These are phyloP conservation scores for Penicillium sclerotiorum DNA, from an alignment of 2,329 filamentous ascomycete genomes.

Conservation along the genomic window DNA sequence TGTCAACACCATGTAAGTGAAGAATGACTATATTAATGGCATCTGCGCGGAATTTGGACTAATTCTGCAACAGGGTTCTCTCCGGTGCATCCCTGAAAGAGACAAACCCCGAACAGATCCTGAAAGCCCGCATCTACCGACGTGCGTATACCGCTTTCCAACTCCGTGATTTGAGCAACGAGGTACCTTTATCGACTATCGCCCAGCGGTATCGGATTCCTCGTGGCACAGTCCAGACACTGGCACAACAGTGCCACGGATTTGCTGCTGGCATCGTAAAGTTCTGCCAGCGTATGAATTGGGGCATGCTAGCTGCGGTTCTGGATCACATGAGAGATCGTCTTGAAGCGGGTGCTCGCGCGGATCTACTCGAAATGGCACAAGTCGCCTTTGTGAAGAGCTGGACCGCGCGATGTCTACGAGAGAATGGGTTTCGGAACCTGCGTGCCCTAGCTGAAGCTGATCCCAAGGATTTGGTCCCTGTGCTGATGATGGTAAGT, in stretches of 20 bases:
- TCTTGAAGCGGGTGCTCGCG: slow-evolving; percentile 69
- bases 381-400: slow-evolving; percentile 77
- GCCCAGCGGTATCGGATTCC: slow-evolving; percentile 71
- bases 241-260: slow-evolving; percentile 74
- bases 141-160: slow-evolving; percentile 76
- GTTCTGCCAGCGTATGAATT: slow-evolving; percentile 76
- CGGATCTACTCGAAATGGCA: slow-evolving; percentile 70
- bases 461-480: slow-evolving; percentile 67
- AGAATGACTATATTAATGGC: too few species aligned
- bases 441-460: slow-evolving; percentile 70
- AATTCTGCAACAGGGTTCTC: slow-evolving; percentile 65
- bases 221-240: slow-evolving; percentile 69
- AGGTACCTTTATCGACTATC: slow-evolving; percentile 70
- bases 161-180: slow-evolving; percentile 77
- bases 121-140: slow-evolving; percentile 65
- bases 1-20: slow-evolving; percentile 67
- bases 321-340: slow-evolving; percentile 76
- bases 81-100: slow-evolving; percentile 65
- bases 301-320: slow-evolving; percentile 71
- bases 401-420: slow-evolving; percentile 72
- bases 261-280: slow-evolving; percentile 80
- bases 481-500: slow-evolving; percentile 69
- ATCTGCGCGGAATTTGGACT: too few species aligned
- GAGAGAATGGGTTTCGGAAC: slow-evolving; percentile 74
- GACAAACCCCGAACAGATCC: slow-evolving; percentile 61